Evolutionary conservation across 2,329 filamentous ascomycete species (phyloP).

Genomic region (Coleophoma eucalyptorum): DNA sequence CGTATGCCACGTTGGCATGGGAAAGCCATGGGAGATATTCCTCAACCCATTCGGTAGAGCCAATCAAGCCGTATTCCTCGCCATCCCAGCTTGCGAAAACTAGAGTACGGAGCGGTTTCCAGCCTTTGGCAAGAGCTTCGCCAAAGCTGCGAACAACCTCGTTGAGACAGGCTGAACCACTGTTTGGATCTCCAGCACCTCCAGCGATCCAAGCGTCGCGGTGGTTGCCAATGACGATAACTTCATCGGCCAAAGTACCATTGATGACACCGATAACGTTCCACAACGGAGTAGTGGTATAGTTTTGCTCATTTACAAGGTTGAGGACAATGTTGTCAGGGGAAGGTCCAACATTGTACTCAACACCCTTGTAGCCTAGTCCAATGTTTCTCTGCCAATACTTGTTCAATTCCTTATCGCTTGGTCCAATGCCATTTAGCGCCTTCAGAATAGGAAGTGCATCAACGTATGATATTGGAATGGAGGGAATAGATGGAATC

Average conservation of each 20-base stretch:
- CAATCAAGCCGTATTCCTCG: constrained; percentile 76
- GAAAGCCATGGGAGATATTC: constrained; percentile 76
- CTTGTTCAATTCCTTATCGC: constrained; percentile 69
- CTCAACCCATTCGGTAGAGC: constrained; percentile 84
- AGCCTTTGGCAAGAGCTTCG: constrained; percentile 65
- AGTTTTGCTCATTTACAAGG: constrained; percentile 75
- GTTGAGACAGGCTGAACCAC: constrained; percentile 74
- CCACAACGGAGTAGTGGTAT: constrained; percentile 79
- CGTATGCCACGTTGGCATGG: constrained; percentile 64
- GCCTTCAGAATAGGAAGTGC: constrained; percentile 85
- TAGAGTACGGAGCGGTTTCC: constrained; percentile 85
- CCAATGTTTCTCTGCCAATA: constrained; percentile 59
- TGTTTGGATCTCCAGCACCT: constrained; percentile 81
- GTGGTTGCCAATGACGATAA: constrained; percentile 88
- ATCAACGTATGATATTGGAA: constrained; percentile 86
- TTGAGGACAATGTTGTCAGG: constrained; percentile 67
- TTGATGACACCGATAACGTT: constrained; percentile 92
- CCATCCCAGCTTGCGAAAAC: constrained; percentile 77
- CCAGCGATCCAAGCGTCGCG: constrained; percentile 86
- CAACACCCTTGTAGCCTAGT: constrained; percentile 60
- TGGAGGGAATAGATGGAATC: constrained; percentile 82
- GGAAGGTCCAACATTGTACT: constrained; percentile 68
- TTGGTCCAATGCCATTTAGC: constrained; percentile 83
- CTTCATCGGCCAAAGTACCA: constrained; percentile 81
- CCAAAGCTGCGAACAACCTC: constrained; percentile 76